Evolutionary conservation across 805 yeast genomes (phyloP).

Genomic region (Teunomyces funiuensis): DNA sequence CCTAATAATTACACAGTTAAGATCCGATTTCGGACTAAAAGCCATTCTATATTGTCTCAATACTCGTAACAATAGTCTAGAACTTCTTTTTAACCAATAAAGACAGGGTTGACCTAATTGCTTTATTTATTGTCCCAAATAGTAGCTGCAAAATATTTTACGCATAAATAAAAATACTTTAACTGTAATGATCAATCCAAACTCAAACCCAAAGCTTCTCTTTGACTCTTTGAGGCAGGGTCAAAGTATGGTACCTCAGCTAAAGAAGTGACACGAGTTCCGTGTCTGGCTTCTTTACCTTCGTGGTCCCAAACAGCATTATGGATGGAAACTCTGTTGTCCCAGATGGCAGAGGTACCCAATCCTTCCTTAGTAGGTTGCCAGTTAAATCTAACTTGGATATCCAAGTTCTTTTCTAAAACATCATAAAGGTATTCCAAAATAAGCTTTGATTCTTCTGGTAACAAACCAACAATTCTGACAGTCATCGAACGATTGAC

Average conservation of each 20-base stretch:
- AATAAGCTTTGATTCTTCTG: constrained; percentile 21
- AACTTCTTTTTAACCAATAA: no score
- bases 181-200: no score
- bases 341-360: constrained; percentile 53
- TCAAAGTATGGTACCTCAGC: constrained; percentile 57
- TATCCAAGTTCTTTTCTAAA: constrained; percentile 19
- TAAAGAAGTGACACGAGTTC: constrained; percentile 49
- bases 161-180: no score
- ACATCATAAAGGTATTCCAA: constrained; percentile 15
- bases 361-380: constrained; percentile 15
- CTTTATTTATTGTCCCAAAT: neutral
- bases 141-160: neutral
- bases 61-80: no score
- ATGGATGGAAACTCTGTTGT: constrained; percentile 56
- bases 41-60: no score
- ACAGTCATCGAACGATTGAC: constrained; percentile 31
- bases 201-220: constrained; percentile 48
- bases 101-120: no score
- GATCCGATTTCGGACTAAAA: no score
- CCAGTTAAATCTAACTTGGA: constrained; percentile 20
- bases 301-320: constrained; percentile 54
- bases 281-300: constrained; percentile 47
- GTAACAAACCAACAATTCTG: constrained; percentile 31
- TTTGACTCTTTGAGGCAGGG: constrained; percentile 49
- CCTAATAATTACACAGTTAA: no score